Percentiles rank a stretch among this genome's conserved stretches.
These are phyloP conservation scores for Rhizopogon sp. DNA, from an alignment of 768 basidiomycete genomes.

Conservation along the genomic window DNA sequence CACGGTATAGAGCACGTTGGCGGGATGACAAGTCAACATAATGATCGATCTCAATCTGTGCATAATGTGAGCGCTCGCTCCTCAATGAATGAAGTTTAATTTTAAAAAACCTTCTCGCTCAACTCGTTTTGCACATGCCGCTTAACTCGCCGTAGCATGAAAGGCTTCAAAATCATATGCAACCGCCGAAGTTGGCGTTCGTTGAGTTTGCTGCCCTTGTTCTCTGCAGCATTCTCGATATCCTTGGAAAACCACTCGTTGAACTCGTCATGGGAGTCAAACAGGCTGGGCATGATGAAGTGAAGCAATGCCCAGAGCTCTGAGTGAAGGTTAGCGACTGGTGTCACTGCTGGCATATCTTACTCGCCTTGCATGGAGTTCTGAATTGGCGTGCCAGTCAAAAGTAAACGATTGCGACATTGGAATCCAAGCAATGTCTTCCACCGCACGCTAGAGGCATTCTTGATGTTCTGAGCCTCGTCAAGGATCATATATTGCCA, in stretches of 20 bases:
- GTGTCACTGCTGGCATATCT: neutral
- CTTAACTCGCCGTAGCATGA: conserved; percentile 97
- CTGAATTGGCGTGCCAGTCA: conserved; percentile 98
- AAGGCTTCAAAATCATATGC: conserved; percentile 99
- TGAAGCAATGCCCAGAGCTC: conserved; percentile 98
- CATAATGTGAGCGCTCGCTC: conserved; percentile 78
- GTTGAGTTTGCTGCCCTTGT: conserved; percentile 86
- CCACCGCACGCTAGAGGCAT: conserved; percentile 93
- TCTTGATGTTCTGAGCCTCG: conserved; percentile 99
- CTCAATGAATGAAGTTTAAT: conserved; percentile 40
- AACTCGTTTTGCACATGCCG: conserved; percentile 99
- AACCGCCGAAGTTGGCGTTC: conserved; percentile 92
- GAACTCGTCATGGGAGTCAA: conserved; percentile 99
- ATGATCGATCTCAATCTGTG: conserved; percentile 92
- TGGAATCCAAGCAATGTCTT: conserved; percentile 95
- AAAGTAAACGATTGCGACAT: conserved; percentile 88
- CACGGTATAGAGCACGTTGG: conserved; percentile 87
- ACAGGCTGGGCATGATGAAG: conserved; percentile 99
- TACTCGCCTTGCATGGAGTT: conserved; percentile 95
- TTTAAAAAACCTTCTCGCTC: conserved; percentile 79
- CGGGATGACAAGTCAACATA: conserved; percentile 92
- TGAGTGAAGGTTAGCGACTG: conserved; percentile 25
- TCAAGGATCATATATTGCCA: conserved; percentile 99
- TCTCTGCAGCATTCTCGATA: conserved; percentile 92
- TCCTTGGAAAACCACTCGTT: conserved; percentile 99